Base-by-base conservation (phyloP, 1,284 basidiomycete genomes). In the Irpex rosettiformis region DNA sequence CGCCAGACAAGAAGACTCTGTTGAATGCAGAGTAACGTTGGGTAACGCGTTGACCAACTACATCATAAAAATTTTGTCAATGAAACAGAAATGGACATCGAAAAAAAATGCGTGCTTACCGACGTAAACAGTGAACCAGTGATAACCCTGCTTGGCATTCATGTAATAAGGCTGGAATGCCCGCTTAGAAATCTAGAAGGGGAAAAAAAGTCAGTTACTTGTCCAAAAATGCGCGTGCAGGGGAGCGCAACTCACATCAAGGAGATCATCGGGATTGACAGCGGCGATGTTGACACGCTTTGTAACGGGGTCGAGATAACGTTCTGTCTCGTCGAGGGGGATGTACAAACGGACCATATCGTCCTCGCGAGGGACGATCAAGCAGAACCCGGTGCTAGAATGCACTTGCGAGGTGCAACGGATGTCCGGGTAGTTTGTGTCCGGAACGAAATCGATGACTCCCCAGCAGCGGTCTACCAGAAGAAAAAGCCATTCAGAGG, bases 81-180 rank as follows among this genome's bases (percentile, higher is more conserved):
- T 58, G 42, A 60, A 27, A 28, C 48, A 11, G 25, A 8, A 22
- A 25, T 16, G 6, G 18, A 25, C 21, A 27, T 11, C 11, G 21
- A 27, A 51, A 25, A 28, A 11, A 51, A 51, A 28, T 27, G 25
- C 18, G 24, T 3, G 69, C 73, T 52, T 52, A 74, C 75, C 86
- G 62, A 81, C 80, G 65, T 92, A 92, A 22, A 89, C 76, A 0
- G 89, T 91, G 85, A 86, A 94, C 92, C 92, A 94, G 47, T 91
- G 83, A 25, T 90, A 77, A 11, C 74, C 43, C 24, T 49, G 52
- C 70, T 27, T 83, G 75, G 5, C 78, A 3, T 58, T 30, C 28
- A 94, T 79, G 11, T 69, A 77, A 70, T 85, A 94, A 1, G 93
- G 93, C 48, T 79, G 65, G 33, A 94, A 76, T 3, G 86, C 83